These are phyloP conservation scores for Neurospora sublineolata DNA, from an alignment of 495 filamentous ascomycete genomes.

Conservation along the genomic window DNA sequence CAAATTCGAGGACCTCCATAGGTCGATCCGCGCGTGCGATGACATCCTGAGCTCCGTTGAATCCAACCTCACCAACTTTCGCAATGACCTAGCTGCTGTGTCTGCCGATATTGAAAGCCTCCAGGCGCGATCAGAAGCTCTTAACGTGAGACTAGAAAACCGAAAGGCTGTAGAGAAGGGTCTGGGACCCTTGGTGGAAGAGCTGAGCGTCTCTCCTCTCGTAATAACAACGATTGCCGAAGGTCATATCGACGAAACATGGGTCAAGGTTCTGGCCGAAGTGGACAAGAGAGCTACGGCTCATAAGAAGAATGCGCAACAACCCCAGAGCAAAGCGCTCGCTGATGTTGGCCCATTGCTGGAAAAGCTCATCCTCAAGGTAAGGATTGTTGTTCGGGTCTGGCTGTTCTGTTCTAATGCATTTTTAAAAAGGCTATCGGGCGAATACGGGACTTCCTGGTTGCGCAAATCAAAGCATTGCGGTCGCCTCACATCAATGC, in stretches of 20 bases:
- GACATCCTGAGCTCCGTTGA: constrained; percentile 90
- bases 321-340: constrained; percentile 56
- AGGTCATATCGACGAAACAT: constrained; percentile 79
- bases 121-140: constrained; percentile 68
- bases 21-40: constrained; percentile 80
- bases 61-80: constrained; percentile 80
- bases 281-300: constrained; percentile 65
- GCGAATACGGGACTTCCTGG: constrained; percentile 85
- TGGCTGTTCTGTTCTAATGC: constrained; percentile 3
- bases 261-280: constrained; percentile 76
- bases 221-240: constrained; percentile 75
- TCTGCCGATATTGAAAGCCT: constrained; percentile 91
- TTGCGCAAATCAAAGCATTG: constrained; percentile 83
- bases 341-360: constrained; percentile 78
- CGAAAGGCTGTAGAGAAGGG: constrained; percentile 78
- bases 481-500: constrained; percentile 91
- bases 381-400: constrained; percentile 18
- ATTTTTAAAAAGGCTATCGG: constrained; percentile 58
- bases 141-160: constrained; percentile 85
- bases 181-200: constrained; percentile 82
- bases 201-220: constrained; percentile 74
- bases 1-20: constrained; percentile 85
- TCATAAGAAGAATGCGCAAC: constrained; percentile 53
- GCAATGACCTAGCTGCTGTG: constrained; percentile 79
- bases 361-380: constrained; percentile 71